Evolutionary conservation across 148 eudicot genomes (phyloP).

Genomic region (Rhododendron griersonianum): DNA sequence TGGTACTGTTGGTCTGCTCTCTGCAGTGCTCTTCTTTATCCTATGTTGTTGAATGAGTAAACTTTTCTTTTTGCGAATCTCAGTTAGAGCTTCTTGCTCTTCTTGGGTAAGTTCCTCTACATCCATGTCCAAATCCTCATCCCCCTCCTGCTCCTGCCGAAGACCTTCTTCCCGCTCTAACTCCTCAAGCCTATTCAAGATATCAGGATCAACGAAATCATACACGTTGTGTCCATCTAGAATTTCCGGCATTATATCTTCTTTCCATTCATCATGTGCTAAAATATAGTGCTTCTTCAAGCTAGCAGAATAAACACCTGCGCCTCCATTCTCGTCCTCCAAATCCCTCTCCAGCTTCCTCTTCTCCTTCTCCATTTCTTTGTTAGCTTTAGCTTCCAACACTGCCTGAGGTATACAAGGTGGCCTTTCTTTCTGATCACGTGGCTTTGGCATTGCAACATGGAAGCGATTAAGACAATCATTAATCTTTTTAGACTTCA

Average conservation of each 20-base stretch:
- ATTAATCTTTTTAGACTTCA: background rate
- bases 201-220: background rate
- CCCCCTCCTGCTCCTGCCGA: conserved; percentile 57
- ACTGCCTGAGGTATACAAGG: conserved; percentile 77
- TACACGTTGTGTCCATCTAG: background rate
- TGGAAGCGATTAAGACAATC: conserved; percentile 86
- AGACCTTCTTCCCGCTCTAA: conserved; percentile 80
- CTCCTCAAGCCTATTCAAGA: conserved; percentile 73
- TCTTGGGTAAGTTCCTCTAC: conserved; percentile 60
- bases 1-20: conserved; percentile 42
- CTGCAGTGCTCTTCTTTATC: conserved; percentile 78
- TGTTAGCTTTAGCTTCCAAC: conserved; percentile 68
- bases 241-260: conserved; percentile 57
- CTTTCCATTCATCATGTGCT: conserved; percentile 88
- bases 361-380: conserved; percentile 42
- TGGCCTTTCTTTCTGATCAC: conserved; percentile 75
- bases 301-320: conserved; percentile 92
- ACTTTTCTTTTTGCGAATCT: conserved; percentile 76
- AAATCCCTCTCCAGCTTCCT: conserved; percentile 72
- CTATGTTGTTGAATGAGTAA: conserved; percentile 77
- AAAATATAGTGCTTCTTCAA: conserved; percentile 75
- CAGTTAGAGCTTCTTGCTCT: conserved; percentile 59
- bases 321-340: conserved; percentile 92
- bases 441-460: conserved; percentile 82
- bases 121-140: conserved; percentile 79